Evolutionary conservation across 78 protist species (phyloP), one percentile per base, ranked within the genome.

Genomic region (Dictyostelium intermedium): DNA sequence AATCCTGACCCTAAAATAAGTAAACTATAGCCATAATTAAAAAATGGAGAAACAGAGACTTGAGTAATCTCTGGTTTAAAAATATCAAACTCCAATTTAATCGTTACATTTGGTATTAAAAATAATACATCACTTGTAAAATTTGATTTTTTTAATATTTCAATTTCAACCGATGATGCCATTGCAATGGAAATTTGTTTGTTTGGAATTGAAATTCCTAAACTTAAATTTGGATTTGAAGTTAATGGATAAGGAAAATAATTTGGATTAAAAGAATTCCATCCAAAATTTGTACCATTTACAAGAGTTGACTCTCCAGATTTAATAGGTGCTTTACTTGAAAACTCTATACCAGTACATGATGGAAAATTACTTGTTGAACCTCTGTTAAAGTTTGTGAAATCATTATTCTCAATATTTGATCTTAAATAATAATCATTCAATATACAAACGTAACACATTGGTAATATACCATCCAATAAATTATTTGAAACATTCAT

Each of bases 231-330:
- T 76, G 56, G 61, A 10, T 20, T 20, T 9, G 82, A 35, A 7
- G 39, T 18, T 1, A 34, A 5, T 73, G 45, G 14, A 73, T 35
- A 73, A 1, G 61, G 53, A 11, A 18, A 20, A 14, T 78, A 37
- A 5, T 18, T 2, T 7, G 61, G 83, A 34, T 34, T 35, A 2
- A 34, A 7, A 14, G 11, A 2, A 25, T 10, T 41, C 61, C 84
- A 45, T 27, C 84, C 84, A 14, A 79, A 47, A 50, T 79, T 79
- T 79, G 30, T 6, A 27, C 84, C 84, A 47, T n/a, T 25, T 25
- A 79, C 50, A 11, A 30, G 3, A 39, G 16, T 16, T 8, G 6
- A 9, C 0, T 7, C 70, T 47, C 16, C n/a, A 6, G 11, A 18
- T 41, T 13, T 25, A 79, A 30, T 27, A 25, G n/a, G 20, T 23